Percentiles rank a stretch among this genome's conserved stretches.
These are phyloP conservation scores for Botrytis elliptica DNA, from an alignment of 2,329 filamentous ascomycete species.

Conservation along the genomic window DNA sequence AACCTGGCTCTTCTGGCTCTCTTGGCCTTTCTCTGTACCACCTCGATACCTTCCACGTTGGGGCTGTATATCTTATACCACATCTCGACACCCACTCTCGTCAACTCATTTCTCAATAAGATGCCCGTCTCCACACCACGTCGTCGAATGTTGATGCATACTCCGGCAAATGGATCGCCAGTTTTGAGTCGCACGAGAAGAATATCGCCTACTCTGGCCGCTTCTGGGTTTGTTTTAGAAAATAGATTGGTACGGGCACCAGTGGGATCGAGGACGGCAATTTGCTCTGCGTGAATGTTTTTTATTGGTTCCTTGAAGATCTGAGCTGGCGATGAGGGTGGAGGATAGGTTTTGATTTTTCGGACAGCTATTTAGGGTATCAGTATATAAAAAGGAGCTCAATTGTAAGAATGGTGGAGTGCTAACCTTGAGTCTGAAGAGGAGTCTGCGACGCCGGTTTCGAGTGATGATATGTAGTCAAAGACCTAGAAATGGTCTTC, in stretches of 20 bases:
- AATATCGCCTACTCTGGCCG: constrained; percentile 83
- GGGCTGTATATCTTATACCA: constrained; percentile 96
- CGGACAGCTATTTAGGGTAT: constrained; percentile 40
- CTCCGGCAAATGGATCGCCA: constrained; percentile 86
- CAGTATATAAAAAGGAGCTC: constrained; percentile 15
- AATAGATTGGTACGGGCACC: constrained; percentile 82
- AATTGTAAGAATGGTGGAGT: constrained; percentile 24
- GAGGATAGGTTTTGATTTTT: constrained; percentile 51
- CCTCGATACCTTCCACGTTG: constrained; percentile 84
- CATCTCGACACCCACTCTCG: constrained; percentile 89
- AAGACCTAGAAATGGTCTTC: constrained; percentile 45
- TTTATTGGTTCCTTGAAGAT: constrained; percentile 66
- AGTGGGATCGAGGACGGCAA: constrained; percentile 76
- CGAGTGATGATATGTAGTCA: constrained; percentile 50
- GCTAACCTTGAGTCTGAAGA: constrained; percentile 21
- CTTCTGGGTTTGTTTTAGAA: constrained; percentile 71
- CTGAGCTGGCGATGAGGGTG: constrained; percentile 54
- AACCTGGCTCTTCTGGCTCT: constrained; percentile 82
- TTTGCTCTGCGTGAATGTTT: constrained; percentile 65
- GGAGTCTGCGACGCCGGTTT: constrained; percentile 31
- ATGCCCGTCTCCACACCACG: constrained; percentile 88
- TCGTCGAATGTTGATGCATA: constrained; percentile 81
- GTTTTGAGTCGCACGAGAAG: constrained; percentile 83
- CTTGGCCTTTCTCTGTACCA: constrained; percentile 83
- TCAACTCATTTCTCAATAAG: constrained; percentile 80